Percentiles rank a stretch among this genome's conserved stretches.
phyloP scores from a whole-genome alignment of 169 alveolate species.

The Cryptosporidium viatorum region DNA sequence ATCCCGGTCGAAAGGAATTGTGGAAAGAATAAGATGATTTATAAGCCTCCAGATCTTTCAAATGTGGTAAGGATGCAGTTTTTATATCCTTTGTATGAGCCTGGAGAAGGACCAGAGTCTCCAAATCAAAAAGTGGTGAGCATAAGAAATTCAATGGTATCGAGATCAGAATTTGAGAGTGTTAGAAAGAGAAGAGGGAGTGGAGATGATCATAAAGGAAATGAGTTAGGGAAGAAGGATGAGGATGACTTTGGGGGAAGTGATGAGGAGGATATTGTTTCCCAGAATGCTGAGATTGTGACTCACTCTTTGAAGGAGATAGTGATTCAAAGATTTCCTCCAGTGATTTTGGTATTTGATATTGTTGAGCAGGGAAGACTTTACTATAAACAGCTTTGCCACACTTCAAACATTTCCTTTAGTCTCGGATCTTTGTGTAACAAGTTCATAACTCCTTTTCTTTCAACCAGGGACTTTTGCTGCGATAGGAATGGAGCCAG shows the following conservation, averaged over 20 bases:
- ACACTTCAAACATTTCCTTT: conserved; percentile 80
- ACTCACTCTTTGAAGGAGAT: conserved; percentile 78
- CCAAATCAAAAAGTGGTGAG: conserved; percentile 11
- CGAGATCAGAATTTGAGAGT: background rate
- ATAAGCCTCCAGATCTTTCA: conserved; percentile 32
- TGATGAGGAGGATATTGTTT: background rate
- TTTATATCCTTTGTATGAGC: conserved; percentile 56
- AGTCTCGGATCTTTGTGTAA: conserved; percentile 77
- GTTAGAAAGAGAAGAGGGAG: no score
- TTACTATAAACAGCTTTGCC: conserved; percentile 81
- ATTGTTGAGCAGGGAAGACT: conserved; percentile 80
- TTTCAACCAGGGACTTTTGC: conserved; percentile 14
- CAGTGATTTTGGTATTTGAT: conserved; percentile 80
- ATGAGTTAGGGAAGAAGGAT: no score
- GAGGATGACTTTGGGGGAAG: no score
- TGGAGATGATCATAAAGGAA: no score
- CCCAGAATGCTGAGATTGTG: conserved; percentile 28
- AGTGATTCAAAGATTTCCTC: conserved; percentile 78
- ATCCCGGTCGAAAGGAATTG: background rate
- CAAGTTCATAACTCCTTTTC: conserved; percentile 69
- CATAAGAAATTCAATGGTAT: background rate
- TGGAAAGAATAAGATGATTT: background rate
- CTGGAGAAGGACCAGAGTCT: conserved; percentile 70
- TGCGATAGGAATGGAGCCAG: background rate
- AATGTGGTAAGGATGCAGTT: conserved; percentile 54